Evolutionary conservation across 257 asterid genomes (phyloP), one percentile per base, ranked within the genome.

Genomic region (Fraxinus americana): DNA sequence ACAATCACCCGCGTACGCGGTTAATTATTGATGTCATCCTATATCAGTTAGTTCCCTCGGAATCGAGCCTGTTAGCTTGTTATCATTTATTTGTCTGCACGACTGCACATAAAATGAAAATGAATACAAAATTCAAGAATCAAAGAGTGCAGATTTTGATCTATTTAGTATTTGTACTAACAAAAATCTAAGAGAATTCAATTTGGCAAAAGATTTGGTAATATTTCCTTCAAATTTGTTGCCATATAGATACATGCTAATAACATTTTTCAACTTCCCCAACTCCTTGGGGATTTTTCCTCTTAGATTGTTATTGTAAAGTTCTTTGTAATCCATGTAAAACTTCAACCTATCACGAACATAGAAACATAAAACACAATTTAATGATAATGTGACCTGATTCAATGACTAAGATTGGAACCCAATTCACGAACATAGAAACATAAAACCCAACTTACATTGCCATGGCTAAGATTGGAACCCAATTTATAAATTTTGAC

Each of bases 21-120:
- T n/a, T n/a, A n/a, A n/a, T n/a, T n/a, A n/a, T n/a, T n/a, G n/a
- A n/a, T n/a, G n/a, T n/a, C n/a, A n/a, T n/a, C n/a, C n/a, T n/a
- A n/a, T n/a, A n/a, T n/a, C n/a, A n/a, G 95, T 84, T 69, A 94
- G 97, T 82, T 91, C 97, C 92, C 97, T 88, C 0, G 96, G 98
- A 81, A 94, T 92, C 8, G 96, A 87, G 79, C 98, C 98, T 1
- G 87, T 85, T 71, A 94, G 85, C 89, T 90, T 84, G 92, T 94
- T 94, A 74, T 90, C 86, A 70, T 92, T 91, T 43, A 94, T 36
- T 72, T 98, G 91, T 45, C 97, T 92, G 87, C 23, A 39, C 73
- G 91, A 39, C 97, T 92, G 87, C 23, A 39, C 73, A 32, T 38
- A 16, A 80, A 4, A 30, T 63, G 19, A 16, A 38, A 68, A 1